Conservation (phyloP, 225 moss, liverwort and hornwort species). For the Physcomitrium patens region DNA sequence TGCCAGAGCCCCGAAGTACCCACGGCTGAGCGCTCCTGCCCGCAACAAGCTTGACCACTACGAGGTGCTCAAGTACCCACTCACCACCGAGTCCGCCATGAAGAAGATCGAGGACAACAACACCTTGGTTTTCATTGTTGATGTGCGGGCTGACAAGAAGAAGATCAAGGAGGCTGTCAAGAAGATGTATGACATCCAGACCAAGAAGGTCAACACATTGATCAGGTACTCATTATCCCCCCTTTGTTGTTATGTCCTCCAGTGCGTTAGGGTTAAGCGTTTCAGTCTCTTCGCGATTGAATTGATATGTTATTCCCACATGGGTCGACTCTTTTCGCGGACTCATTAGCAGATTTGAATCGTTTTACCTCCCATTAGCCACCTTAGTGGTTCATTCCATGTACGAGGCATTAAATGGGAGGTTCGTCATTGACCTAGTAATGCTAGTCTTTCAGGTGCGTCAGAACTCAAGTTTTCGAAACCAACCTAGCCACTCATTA, state of each 20-base stretch:
- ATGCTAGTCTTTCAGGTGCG: no score
- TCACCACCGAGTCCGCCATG: conserved; percentile 91
- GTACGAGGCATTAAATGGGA: no score
- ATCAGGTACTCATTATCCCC: conserved; percentile 51
- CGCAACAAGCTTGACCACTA: conserved; percentile 85
- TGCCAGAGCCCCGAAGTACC: conserved; percentile 74
- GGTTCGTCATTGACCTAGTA: no score
- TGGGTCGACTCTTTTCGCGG: no score
- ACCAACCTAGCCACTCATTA: no score
- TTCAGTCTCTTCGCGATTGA: background rate
- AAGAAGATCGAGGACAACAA: conserved; percentile 97
- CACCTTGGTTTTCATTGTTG: conserved; percentile 83
- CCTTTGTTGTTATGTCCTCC: no score
- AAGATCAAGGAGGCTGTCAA: conserved; percentile 89
- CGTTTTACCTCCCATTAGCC: no score
- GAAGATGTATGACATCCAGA: conserved; percentile 93
- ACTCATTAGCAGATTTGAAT: no score
- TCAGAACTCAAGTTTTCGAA: no score
- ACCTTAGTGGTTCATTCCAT: no score
- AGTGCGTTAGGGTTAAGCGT: background rate
- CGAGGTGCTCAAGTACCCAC: conserved; percentile 86
- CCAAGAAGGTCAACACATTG: conserved; percentile 88
- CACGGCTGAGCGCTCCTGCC: conserved; percentile 64
- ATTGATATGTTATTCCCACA: background rate
- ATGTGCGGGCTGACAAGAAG: conserved; percentile 80